Conservation (phyloP, 139 green algal genomes). For the Prasinococcaceae sp. region DNA sequence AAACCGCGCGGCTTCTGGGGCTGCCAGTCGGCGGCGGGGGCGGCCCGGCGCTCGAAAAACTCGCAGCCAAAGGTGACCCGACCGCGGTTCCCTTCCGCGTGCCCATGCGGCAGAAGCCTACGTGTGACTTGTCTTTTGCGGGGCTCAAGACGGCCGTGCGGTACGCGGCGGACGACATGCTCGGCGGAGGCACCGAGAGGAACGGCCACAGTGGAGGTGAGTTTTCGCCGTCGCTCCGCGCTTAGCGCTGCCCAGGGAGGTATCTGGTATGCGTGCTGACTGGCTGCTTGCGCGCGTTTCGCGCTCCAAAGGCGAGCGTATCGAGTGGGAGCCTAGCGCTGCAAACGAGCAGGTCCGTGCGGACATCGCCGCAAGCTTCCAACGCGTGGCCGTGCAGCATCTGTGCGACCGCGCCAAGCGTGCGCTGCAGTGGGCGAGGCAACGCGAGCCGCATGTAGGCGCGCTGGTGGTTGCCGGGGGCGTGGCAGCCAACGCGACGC, state of each 20-base stretch:
- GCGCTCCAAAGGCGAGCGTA: not conserved
- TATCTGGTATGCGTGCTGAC: too few relatives aligned
- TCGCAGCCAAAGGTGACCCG: conserved; percentile 17
- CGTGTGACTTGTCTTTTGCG: conserved; percentile 90
- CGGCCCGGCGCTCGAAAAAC: conserved; percentile 20
- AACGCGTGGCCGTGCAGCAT: conserved; percentile 69
- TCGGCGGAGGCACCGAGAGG: conserved; percentile 1
- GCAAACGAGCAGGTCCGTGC: conserved; percentile 39
- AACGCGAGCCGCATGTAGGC: conserved; percentile 20
- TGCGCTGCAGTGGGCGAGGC: conserved; percentile 23
- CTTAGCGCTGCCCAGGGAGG: too few relatives aligned
- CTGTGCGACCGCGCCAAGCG: conserved; percentile 48
- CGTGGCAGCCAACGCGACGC: conserved; percentile 70
- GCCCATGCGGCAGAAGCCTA: conserved; percentile 47
- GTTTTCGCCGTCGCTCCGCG: too few relatives aligned
- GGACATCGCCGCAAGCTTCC: conserved; percentile 86
- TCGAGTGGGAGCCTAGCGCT: not conserved
- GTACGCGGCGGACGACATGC: conserved; percentile 15
- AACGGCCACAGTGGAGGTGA: too few relatives aligned
- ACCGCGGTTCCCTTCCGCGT: conserved; percentile 18
- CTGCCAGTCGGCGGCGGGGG: conserved; percentile 44
- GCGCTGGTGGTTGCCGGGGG: conserved; percentile 84
- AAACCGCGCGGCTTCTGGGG: conserved; percentile 80
- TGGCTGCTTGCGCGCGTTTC: too few relatives aligned
- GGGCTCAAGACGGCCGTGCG: conserved; percentile 79